Evolutionary conservation across 108 stramenopile species (phyloP).

Genomic region (Skeletonema tropicum): DNA sequence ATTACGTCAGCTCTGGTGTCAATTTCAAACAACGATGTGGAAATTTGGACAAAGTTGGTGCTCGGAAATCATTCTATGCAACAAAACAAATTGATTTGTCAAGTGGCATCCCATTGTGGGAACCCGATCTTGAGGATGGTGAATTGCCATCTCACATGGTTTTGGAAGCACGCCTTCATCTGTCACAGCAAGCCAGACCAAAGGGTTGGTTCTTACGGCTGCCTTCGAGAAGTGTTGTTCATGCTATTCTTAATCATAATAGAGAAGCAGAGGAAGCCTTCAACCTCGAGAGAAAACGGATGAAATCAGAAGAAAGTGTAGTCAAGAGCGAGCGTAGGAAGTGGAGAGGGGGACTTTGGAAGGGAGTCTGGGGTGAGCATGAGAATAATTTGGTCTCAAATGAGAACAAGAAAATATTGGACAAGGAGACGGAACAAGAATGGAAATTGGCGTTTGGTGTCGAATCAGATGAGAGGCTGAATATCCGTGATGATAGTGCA

Average conservation of each 20-base stretch:
- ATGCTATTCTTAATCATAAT: constrained; percentile 43
- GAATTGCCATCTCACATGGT: constrained; percentile 16
- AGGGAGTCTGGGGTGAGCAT: constrained; percentile 28
- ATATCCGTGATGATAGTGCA: not conserved
- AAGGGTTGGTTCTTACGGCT: constrained; percentile 49
- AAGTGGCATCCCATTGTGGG: constrained; percentile 21
- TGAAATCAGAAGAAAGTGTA: not conserved
- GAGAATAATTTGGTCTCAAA: constrained; percentile 11
- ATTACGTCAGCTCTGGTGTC: not conserved
- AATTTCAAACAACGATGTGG: not conserved
- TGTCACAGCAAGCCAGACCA: constrained; percentile 33
- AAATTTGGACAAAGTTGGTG: constrained; percentile 17
- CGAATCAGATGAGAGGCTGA: not conserved
- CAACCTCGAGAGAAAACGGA: not conserved
- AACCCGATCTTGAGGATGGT: not conserved
- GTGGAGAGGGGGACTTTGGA: constrained; percentile 40
- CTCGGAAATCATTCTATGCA: constrained; percentile 23
- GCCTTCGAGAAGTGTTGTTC: constrained; percentile 38
- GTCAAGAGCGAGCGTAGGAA: constrained; percentile 6
- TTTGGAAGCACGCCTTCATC: constrained; percentile 40
- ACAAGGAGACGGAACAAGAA: constrained; percentile 11
- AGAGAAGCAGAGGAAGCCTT: constrained; percentile 10
- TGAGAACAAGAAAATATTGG: not conserved
- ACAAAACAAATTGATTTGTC: constrained; percentile 14
- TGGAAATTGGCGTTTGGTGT: constrained; percentile 29